phyloP scores from a whole-genome alignment of 73 alveolate genomes.

The Paramecium primaurelia region DNA sequence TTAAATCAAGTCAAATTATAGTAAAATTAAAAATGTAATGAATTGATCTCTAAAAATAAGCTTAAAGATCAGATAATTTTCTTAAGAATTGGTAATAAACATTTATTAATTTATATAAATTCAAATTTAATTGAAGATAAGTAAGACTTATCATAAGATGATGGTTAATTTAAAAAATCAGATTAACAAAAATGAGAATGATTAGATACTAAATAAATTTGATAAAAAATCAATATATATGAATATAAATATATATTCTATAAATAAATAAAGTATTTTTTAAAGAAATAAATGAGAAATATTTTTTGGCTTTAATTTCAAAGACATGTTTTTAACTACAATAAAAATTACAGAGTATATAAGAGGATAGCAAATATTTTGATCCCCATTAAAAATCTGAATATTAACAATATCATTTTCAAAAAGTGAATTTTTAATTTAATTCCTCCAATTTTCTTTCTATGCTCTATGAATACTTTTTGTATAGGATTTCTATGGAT shows the following conservation, averaged over 20 bases:
- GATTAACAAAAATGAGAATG: background rate
- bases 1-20: background rate
- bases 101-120: background rate
- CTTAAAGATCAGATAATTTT: background rate
- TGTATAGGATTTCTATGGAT: background rate
- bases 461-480: background rate
- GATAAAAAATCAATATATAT: background rate
- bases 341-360: background rate
- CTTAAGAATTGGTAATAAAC: background rate
- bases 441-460: background rate
- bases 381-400: slow-evolving; percentile 3
- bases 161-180: background rate
- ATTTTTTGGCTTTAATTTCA: background rate
- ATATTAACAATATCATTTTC: background rate
- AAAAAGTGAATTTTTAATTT: background rate
- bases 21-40: background rate
- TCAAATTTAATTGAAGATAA: slow-evolving; percentile 7
- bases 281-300: background rate
- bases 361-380: background rate
- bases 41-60: background rate
- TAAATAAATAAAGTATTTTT: background rate
- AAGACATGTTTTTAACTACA: background rate
- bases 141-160: background rate
- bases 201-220: background rate
- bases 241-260: background rate